Evolutionary conservation across 2,329 filamentous ascomycete genomes (phyloP).

Genomic region (Fusarium goolgardi): DNA sequence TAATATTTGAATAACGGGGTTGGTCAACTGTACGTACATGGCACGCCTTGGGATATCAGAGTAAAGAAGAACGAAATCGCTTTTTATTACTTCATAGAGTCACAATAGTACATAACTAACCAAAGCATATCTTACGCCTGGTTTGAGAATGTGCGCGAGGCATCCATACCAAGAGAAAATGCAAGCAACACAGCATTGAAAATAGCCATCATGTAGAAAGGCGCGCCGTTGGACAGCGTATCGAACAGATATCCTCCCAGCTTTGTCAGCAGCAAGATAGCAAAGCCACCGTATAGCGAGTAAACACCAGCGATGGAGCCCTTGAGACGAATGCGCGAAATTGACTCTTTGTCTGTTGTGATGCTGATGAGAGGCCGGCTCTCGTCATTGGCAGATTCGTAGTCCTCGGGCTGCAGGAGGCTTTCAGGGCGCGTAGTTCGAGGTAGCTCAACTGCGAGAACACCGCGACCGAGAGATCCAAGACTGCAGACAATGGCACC

Average conservation of each 20-base stretch:
- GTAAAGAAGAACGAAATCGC: slow-evolving; percentile 4
- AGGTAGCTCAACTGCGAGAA: slow-evolving; percentile 67
- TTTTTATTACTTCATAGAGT: slow-evolving; percentile 38
- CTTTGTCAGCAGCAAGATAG: slow-evolving; percentile 92
- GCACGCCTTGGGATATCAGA: neutral
- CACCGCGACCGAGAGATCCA: slow-evolving; percentile 84
- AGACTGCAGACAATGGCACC: slow-evolving; percentile 96
- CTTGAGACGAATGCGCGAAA: slow-evolving; percentile 74
- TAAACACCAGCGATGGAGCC: slow-evolving; percentile 96
- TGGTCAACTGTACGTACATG: neutral
- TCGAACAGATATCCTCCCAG: slow-evolving; percentile 90
- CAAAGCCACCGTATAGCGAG: slow-evolving; percentile 87
- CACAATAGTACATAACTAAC: slow-evolving; percentile 3
- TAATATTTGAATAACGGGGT: too few species aligned
- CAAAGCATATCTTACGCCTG: slow-evolving; percentile 11
- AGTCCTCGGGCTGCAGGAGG: slow-evolving; percentile 51
- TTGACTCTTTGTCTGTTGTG: slow-evolving; percentile 48
- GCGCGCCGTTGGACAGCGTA: slow-evolving; percentile 75
- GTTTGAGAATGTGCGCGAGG: slow-evolving; percentile 54
- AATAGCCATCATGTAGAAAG: slow-evolving; percentile 92
- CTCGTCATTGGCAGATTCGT: slow-evolving; percentile 56
- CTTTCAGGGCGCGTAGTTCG: slow-evolving; percentile 41
- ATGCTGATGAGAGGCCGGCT: slow-evolving; percentile 54
- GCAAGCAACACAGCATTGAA: slow-evolving; percentile 83
- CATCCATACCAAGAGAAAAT: slow-evolving; percentile 64